These are phyloP conservation scores for Solanum hybrid DNA, from an alignment of 305 asterid genomes.

Conservation along the genomic window DNA sequence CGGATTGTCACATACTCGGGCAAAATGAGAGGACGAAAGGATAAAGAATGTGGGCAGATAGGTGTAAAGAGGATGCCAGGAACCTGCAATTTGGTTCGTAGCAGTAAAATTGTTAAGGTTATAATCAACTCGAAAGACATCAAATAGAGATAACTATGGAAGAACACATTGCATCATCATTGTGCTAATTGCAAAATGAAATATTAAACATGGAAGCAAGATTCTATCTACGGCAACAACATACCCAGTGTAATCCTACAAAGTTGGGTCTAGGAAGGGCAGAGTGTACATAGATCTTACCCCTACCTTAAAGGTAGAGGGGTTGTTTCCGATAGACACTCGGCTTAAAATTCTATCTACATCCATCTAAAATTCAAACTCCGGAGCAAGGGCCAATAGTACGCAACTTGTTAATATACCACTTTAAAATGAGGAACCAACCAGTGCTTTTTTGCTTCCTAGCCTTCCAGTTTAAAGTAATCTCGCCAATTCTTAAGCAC, in stretches of 20 bases:
- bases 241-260: not conserved
- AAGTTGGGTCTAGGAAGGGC: not conserved
- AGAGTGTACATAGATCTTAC: not conserved
- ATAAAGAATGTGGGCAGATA: constrained; percentile 91
- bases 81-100: constrained; percentile 34
- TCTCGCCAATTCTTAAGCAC: not conserved
- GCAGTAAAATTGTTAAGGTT: not conserved
- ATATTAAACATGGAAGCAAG: not conserved
- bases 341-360: not conserved
- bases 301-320: not conserved
- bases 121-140: not conserved
- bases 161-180: not conserved
- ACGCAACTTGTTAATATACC: not conserved
- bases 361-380: not conserved
- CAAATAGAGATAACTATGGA: not conserved
- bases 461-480: not conserved
- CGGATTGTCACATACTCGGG: constrained; percentile 82
- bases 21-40: constrained; percentile 85
- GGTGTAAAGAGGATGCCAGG: constrained; percentile 94
- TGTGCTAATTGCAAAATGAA: not conserved
- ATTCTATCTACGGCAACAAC: not conserved
- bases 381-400: not conserved
- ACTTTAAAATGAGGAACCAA: not conserved
- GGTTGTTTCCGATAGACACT: not conserved
- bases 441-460: not conserved